Conservation (phyloP, 768 basidiomycete genomes). For the Tylopilus sp. region DNA sequence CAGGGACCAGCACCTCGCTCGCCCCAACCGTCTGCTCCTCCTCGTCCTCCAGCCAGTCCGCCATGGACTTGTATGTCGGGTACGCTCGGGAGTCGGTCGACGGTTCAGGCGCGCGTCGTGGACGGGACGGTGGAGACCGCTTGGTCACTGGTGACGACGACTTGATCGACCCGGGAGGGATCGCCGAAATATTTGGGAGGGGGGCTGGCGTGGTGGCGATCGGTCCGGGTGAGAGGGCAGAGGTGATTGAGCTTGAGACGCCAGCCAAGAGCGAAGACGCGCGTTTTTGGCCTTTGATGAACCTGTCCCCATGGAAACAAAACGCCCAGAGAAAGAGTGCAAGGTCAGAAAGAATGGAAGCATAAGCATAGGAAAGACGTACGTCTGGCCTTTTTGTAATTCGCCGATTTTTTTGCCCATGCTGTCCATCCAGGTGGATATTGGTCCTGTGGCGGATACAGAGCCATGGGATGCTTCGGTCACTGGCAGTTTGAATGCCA, state of each 20-base stretch:
- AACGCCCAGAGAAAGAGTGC: not conserved
- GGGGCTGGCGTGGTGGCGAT: conserved; percentile 29
- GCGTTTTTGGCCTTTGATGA: conserved; percentile 64
- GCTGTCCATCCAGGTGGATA: conserved; percentile 51
- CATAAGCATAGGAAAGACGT: conserved; percentile 24
- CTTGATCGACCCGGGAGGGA: not conserved
- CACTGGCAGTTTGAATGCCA: not conserved
- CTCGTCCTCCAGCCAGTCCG: conserved; percentile 39
- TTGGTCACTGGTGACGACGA: not conserved
- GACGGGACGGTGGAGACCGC: conserved; percentile 6
- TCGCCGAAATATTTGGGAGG: not conserved
- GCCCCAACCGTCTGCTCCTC: conserved; percentile 27
- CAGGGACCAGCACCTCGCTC: conserved; percentile 24
- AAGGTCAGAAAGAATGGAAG: not conserved
- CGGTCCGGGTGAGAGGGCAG: conserved; percentile 42
- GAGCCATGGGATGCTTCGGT: conserved; percentile 6
- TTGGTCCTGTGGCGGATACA: conserved; percentile 28
- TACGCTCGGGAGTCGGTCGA: not conserved
- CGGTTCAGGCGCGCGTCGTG: not conserved
- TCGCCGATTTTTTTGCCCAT: conserved; percentile 62
- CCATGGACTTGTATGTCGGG: conserved; percentile 12
- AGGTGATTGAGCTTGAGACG: conserved; percentile 53
- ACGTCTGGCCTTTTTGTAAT: conserved; percentile 53
- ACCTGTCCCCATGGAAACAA: too few species aligned
- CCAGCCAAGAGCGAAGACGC: conserved; percentile 65